Evolutionary conservation across 768 basidiomycete species (phyloP), one percentile per base, ranked within the genome.

Genomic region (Lactarius hengduanensis): DNA sequence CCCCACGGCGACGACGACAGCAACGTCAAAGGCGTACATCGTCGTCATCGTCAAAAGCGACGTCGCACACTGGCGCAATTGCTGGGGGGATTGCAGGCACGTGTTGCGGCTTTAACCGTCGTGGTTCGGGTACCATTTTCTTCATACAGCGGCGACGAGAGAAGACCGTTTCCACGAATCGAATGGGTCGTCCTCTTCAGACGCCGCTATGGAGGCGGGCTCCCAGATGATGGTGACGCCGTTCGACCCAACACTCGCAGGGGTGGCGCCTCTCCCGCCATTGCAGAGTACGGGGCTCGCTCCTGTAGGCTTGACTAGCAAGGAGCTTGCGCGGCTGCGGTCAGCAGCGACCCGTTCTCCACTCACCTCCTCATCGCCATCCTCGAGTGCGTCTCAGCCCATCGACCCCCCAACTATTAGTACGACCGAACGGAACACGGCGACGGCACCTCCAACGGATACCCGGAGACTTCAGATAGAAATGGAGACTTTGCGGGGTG

Each of bases 401-500:
- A 28, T 3, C 28, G 28, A 28, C 28, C 28, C 28, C 28, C 28
- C 28, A 28, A 28, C 28, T 28, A 28, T 38, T 15, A 4, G 43
- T 2, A 4, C 22, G 11, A 9, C 32, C 32, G 57, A 16, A 7
- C 30, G 18, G 15, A 32, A 40, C 8, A 50, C 7, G 10, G 15
- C 0, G 18, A 26, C 34, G 26, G 26, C 26, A 26, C 26, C 26
- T 26, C 26, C 26, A 26, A 26, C 26, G 26, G 26, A 22, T 36
- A 38, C 63, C 16, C 57, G 43, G 43, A 40, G 63, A 50, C 55
- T 65, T n/a, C 54, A 59, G 15, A 54, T 54, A 11, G 76, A 76
- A 67, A 73, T 76, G 16, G 74, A 74, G 64, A 70, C 71, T 55
- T 60, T 74, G 59, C 72, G 72, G 26, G 65, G 70, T 13, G 72